A percentile compares a stretch with the other conserved stretches of the same genome.
phyloP scores from a whole-genome alignment of 257 asterid genomes.

The Plantago major region DNA sequence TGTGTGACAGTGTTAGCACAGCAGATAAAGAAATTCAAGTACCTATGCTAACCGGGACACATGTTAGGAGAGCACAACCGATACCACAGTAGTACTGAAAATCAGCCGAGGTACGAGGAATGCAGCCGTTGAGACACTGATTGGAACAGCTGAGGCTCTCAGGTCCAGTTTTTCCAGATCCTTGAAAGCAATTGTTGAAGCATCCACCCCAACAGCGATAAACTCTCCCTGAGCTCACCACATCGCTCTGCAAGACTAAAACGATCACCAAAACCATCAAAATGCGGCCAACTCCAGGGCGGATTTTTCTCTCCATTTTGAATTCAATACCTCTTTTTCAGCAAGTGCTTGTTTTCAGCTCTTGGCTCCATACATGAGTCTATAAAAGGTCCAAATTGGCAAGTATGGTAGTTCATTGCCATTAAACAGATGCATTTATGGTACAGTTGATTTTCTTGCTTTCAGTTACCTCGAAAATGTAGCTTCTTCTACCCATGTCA shows the following conservation, averaged over 20 bases:
- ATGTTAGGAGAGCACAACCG: slow-evolving; percentile 33
- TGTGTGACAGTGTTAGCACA: background rate
- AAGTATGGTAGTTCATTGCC: background rate
- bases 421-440: background rate
- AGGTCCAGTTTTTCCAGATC: background rate
- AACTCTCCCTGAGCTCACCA: slow-evolving; percentile 19
- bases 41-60: slow-evolving; percentile 31
- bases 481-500: background rate
- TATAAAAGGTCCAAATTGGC: background rate
- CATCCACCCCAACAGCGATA: slow-evolving; percentile 65
- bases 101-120: slow-evolving; percentile 29
- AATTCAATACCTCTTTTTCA: background rate
- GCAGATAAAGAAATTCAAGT: background rate
- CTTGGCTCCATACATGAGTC: background rate
- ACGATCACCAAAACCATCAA: slow-evolving; percentile 18
- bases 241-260: background rate
- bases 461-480: slow-evolving; percentile 2
- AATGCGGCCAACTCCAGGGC: background rate
- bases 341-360: no score
- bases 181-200: slow-evolving; percentile 39
- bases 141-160: slow-evolving; percentile 32
- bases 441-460: background rate
- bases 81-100: slow-evolving; percentile 33
- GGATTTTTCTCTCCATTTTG: slow-evolving; percentile 22
- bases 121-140: slow-evolving; percentile 37